Base-by-base conservation (phyloP, 139 green algal species). In the Chlamydomonas incerta region DNA sequence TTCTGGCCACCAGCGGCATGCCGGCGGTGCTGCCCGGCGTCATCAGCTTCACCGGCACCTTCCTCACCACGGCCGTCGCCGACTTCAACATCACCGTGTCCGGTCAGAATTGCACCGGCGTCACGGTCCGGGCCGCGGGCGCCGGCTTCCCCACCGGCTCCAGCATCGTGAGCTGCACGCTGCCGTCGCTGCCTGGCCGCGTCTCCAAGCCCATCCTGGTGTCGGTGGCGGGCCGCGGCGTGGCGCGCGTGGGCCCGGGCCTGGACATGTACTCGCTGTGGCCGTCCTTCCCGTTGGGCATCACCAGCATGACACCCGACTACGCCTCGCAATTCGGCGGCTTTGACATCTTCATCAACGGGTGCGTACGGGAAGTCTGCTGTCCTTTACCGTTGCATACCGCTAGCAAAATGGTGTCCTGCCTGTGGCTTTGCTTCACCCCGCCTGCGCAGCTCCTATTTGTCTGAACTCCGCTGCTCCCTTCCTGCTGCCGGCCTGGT, bases 281-380 rank as follows among this genome's bases (percentile, higher is more conserved):
- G 17, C 23, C 63, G 29, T 18, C n/a, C 17, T n/a, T n/a, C 52
- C 74, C 74, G 1, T 26, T 58, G 1, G 37, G 91, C 13, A 82
- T 89, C 50, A 90, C 72, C 33, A 72, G 8, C 37, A 86, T 95
- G 55, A 65, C 33, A 0, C 31, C 93, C 1, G 68, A 87, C 5
- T 87, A 20, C 6, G 34, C 37, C 17, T 55, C 68, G 24, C 23
- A 17, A 26, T 20, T 34, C 17, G 68, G 68, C 68, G 68, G 68
- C 68, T 15, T n/a, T 31, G 68, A 72, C 31, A 10, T 41, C 18
- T 23, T 1, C 34, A 73, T 52, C 34, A 73, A 50, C 68, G 68
- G 68, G 68, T 55, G 13, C 2, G 60, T 67, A 20, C 24, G 10
- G 33, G 60, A 2, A 2, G 23, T 28, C 29, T 15, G 9, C 63